Conservation (phyloP, 2,329 filamentous ascomycete genomes). For the Epichloe gansuensis region DNA sequence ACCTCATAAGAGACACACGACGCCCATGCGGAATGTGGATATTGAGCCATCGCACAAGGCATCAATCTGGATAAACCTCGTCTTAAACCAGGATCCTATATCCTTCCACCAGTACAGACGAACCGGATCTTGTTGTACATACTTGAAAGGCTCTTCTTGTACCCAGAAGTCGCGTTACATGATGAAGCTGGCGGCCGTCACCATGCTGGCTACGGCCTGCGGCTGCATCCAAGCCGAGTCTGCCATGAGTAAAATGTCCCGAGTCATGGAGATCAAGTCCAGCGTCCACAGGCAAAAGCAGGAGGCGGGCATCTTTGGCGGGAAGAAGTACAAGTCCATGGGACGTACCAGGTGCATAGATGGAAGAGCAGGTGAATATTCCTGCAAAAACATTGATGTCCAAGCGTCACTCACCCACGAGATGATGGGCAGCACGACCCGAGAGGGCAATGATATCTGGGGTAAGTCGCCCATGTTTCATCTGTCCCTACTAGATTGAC, state of each 20-base stretch:
- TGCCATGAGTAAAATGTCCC: neutral
- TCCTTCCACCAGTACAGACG: neutral
- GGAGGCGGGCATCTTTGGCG: neutral
- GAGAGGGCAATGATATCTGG: constrained; percentile 24
- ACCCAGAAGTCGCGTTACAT: neutral
- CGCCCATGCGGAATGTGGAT: neutral
- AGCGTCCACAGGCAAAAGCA: neutral
- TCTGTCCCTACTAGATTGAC: too few relatives aligned
- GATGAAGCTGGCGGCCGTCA: constrained; percentile 1
- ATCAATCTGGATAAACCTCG: neutral
- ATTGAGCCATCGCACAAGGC: neutral
- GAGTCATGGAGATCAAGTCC: neutral
- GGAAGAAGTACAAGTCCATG: neutral
- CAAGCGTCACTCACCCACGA: constrained; percentile 24
- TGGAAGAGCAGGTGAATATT: constrained; percentile 14
- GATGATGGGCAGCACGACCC: constrained; percentile 20
- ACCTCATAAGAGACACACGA: neutral
- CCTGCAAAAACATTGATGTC: constrained; percentile 23
- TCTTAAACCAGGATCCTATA: neutral
- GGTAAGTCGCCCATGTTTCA: constrained; percentile 6
- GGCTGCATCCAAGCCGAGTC: neutral
- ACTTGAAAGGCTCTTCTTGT: neutral
- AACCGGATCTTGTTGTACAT: neutral
- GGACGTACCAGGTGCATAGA: neutral
- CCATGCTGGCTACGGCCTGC: neutral